phyloP scores from a whole-genome alignment of 768 basidiomycete species.

The Mycena venus region DNA sequence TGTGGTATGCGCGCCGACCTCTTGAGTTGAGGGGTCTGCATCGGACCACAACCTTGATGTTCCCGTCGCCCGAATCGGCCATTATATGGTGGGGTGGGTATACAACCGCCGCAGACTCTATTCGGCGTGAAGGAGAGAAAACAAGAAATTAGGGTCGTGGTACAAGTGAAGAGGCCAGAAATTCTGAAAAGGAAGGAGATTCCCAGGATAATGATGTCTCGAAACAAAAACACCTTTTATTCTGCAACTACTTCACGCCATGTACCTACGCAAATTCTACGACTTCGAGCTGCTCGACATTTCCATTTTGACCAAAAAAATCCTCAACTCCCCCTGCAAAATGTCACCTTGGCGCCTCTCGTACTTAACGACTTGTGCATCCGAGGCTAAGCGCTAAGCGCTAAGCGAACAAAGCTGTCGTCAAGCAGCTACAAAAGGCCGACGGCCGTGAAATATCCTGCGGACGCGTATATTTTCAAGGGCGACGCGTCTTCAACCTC shows the following conservation, averaged over 20 bases:
- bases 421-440: too few species aligned
- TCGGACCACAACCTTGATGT: slow-evolving; percentile 95
- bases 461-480: too few species aligned
- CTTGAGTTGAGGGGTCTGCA: slow-evolving; percentile 96
- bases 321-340: too few species aligned
- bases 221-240: too few species aligned
- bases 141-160: slow-evolving; percentile 29
- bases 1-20: slow-evolving; percentile 67
- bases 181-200: too few species aligned
- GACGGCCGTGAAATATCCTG: too few species aligned
- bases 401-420: not conserved
- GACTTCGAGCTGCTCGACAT: too few species aligned
- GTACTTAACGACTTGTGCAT: not conserved
- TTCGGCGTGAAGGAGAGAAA: slow-evolving; percentile 9
- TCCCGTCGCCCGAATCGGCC: slow-evolving; percentile 86
- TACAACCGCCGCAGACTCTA: slow-evolving; percentile 16
- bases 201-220: too few species aligned
- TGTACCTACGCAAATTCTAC: too few species aligned
- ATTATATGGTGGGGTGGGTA: slow-evolving; percentile 57
- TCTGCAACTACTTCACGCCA: too few species aligned
- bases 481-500: not conserved
- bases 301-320: too few species aligned
- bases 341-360: not conserved
- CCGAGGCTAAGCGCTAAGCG: not conserved
- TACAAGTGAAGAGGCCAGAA: slow-evolving; percentile 14